phyloP scores from a whole-genome alignment of 257 asterid genomes.

The Salvia miltiorrhiza region DNA sequence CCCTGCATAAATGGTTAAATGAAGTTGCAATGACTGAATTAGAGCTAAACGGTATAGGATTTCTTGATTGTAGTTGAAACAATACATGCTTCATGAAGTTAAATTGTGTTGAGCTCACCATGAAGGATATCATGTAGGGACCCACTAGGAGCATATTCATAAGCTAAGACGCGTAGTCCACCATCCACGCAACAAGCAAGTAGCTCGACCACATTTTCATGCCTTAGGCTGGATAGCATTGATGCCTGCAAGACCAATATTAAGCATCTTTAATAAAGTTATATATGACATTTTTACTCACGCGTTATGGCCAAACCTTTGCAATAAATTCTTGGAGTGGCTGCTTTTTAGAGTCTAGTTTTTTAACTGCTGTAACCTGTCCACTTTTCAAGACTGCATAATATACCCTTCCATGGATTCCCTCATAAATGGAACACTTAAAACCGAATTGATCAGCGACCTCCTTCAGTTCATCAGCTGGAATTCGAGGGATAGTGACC shows the following conservation, averaged over 20 bases:
- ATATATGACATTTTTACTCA: background rate
- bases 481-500: constrained; percentile 16
- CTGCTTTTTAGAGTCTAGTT: constrained; percentile 17
- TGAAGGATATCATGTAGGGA: constrained; percentile 60
- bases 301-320: constrained; percentile 18
- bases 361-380: constrained; percentile 23
- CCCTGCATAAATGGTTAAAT: too few relatives aligned
- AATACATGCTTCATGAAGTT: background rate
- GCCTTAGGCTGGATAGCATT: constrained; percentile 43
- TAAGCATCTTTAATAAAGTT: background rate
- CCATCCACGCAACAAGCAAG: constrained; percentile 53
- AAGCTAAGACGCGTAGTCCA: constrained; percentile 42
- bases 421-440: constrained; percentile 16
- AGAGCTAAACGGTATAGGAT: too few relatives aligned
- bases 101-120: constrained; percentile 28
- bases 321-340: constrained; percentile 17
- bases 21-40: background rate
- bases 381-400: constrained; percentile 24
- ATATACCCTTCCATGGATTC: constrained; percentile 17
- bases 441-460: constrained; percentile 5
- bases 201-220: constrained; percentile 52
- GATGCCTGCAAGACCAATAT: constrained; percentile 37
- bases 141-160: constrained; percentile 53
- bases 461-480: constrained; percentile 7
- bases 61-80: background rate